Evolutionary conservation across 1,284 basidiomycete genomes (phyloP).

Genomic region (Cystobasidiaceae sp.): DNA sequence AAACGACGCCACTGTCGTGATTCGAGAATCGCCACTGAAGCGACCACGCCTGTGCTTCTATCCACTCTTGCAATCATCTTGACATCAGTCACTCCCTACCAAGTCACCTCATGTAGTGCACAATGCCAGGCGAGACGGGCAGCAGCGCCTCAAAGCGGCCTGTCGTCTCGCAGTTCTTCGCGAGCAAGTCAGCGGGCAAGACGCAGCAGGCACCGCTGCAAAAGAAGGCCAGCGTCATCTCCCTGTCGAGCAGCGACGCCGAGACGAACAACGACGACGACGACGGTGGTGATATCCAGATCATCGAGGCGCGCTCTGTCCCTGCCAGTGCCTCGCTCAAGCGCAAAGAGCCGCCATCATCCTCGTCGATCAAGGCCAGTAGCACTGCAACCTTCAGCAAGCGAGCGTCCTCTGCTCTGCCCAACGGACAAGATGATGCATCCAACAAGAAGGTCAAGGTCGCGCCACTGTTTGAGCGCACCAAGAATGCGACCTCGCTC

Average conservation of each 20-base stretch:
- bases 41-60: too few relatives aligned
- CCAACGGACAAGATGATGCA: neutral
- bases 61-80: too few relatives aligned
- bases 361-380: neutral
- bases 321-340: neutral
- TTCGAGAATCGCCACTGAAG: too few relatives aligned
- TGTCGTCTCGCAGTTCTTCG: conserved; percentile 29
- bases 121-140: too few relatives aligned
- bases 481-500: neutral
- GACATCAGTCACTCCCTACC: too few relatives aligned
- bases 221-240: conserved; percentile 28
- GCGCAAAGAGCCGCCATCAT: conserved; percentile 7
- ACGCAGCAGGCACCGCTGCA: neutral
- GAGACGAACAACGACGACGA: neutral
- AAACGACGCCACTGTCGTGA: too few relatives aligned
- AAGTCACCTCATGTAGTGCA: too few relatives aligned
- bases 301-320: neutral
- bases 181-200: neutral
- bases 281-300: conserved; percentile 8
- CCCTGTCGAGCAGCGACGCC: conserved; percentile 9
- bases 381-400: neutral
- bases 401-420: neutral
- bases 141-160: too few relatives aligned
- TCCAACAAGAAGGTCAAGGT: conserved; percentile 24
- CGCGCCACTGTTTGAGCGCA: conserved; percentile 21